Percentiles rank a stretch among this genome's conserved stretches.
Conservation (phyloP, 345 rosid genomes). For the Syzygium jambos region DNA sequence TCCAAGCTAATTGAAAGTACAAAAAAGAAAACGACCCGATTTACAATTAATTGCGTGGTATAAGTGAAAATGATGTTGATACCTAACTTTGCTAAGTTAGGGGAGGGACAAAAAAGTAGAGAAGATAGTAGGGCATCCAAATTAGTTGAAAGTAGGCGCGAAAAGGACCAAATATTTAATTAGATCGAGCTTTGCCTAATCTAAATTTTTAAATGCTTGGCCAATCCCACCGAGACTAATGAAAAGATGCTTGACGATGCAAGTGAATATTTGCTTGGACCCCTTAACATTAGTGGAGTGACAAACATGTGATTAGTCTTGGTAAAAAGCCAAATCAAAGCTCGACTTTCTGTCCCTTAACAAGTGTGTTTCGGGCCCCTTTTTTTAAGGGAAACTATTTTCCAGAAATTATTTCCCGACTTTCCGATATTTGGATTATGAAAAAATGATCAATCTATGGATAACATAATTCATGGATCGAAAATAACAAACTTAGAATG, state of each 20-base stretch:
- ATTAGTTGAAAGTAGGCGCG: background rate
- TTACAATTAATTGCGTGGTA: background rate
- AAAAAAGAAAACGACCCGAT: no score
- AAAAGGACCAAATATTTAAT: background rate
- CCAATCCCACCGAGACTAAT: background rate
- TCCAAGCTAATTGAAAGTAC: no score
- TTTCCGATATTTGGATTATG: background rate
- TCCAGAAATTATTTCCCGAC: background rate
- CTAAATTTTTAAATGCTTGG: background rate
- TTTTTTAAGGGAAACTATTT: background rate
- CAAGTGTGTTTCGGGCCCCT: background rate
- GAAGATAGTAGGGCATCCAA: background rate
- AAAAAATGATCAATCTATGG: background rate
- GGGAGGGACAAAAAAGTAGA: background rate
- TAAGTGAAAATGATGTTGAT: background rate
- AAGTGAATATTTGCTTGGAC: background rate
- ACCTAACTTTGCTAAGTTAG: background rate
- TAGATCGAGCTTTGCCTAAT: background rate
- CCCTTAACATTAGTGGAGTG: background rate
- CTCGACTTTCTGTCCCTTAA: background rate
- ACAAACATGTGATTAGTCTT: background rate
- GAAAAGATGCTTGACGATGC: background rate
- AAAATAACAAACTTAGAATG: background rate
- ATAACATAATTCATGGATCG: background rate
- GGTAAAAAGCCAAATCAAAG: background rate